Evolutionary conservation across 2,329 filamentous ascomycete genomes (phyloP), one percentile per base, ranked within the genome.

Genomic region (Fusarium sp.): DNA sequence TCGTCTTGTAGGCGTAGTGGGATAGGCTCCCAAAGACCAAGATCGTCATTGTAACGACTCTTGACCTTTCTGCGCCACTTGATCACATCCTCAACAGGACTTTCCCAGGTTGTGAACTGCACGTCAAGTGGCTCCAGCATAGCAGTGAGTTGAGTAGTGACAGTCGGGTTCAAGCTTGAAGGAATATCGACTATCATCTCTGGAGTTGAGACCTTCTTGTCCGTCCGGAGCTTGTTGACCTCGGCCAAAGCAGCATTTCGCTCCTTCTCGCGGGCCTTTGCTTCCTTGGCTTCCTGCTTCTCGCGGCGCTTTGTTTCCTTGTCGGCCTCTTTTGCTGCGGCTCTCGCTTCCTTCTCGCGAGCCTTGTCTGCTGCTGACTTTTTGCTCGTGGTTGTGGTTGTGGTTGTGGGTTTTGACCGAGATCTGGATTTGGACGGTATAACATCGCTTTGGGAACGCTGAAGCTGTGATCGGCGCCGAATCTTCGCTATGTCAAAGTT

Each of bases 141-240:
- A 1, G 84, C 80, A 63, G 87, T 82, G 6, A 88, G 80, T 56
- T 89, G 87, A 2, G 85, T 80, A 27, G 79, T 84, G 27, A 87
- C 79, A 0, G 82, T 84, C 0, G 86, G 80, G 25, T 87, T 82
- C 1, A 96, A 82, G 2, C 86, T 87, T 0, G 83, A 82, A 0
- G 93, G 89, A 27, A 96, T 84, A 75, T 94, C 90, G 2, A 95
- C 87, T 60, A 96, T 91, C 93, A 97, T 96, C 80, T 97, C 93
- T 0, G 88, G 88, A 0, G 91, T 89, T 0, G 93, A 93, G 0
- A 91, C 84, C 75, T 94, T 94, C 83, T 94, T 95, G 82, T 95
- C 91, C 0, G 90, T 90, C 61, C 90, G 90, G 11, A 92, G 83
- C 77, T 92, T 94, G 82, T 96, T 96, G 47, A 91, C 93, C 71